Percentiles rank a stretch among this genome's conserved stretches.
Conservation (phyloP, 2,329 filamentous ascomycete species). For the Clonostachys rhizophaga region DNA sequence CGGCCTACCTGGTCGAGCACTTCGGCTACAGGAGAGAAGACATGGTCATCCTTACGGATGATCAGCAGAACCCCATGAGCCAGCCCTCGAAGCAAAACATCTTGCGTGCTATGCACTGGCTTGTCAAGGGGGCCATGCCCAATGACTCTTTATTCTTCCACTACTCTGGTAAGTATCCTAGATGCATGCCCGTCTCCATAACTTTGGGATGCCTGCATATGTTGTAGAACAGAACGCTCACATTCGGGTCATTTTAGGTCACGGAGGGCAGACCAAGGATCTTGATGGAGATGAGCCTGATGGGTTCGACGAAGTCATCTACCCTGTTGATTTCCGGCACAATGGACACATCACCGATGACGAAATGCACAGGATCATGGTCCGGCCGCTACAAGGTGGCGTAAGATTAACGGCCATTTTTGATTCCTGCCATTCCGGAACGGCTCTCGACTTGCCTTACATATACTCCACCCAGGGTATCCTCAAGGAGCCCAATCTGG, state of each 20-base stretch:
- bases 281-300: constrained; percentile 77
- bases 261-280: constrained; percentile 78
- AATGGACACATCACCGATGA: constrained; percentile 81
- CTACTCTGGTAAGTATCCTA: constrained; percentile 67
- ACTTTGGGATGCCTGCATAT: no score
- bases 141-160: constrained; percentile 98
- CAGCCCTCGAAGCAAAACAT: constrained; percentile 96
- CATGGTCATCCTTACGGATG: constrained; percentile 95
- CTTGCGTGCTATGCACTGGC: constrained; percentile 93
- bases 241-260: constrained; percentile 37
- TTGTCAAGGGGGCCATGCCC: constrained; percentile 86
- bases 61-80: constrained; percentile 96
- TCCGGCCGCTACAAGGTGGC: constrained; percentile 48
- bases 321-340: constrained; percentile 75
- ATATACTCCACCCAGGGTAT: constrained; percentile 66
- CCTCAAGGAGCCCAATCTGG: constrained; percentile 64
- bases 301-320: constrained; percentile 79
- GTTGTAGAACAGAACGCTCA: not conserved
- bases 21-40: constrained; percentile 93
- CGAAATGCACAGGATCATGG: constrained; percentile 75
- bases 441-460: constrained; percentile 62
- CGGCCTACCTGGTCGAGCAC: constrained; percentile 78
- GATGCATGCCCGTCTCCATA: no score
- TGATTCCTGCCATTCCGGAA: constrained; percentile 64
- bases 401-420: constrained; percentile 60